A percentile compares a stretch with the other conserved stretches of the same genome.
Evolutionary conservation across 2,329 filamentous ascomycete species (phyloP).

Genomic region (Fusarium globosum): DNA sequence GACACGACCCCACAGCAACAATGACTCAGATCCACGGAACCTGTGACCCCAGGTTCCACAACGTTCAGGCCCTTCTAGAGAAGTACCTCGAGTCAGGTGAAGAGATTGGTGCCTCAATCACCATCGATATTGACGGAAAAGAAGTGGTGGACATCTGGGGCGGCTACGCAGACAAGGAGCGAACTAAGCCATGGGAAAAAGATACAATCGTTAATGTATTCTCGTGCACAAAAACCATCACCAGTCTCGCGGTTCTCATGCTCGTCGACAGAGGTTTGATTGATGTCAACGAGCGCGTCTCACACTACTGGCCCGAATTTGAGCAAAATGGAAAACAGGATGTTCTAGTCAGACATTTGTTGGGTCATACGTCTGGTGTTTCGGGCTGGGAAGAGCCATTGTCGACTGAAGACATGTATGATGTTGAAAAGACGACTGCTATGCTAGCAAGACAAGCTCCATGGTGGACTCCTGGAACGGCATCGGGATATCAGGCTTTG

Average conservation of each 20-base stretch:
- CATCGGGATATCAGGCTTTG: neutral
- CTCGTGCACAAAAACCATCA: constrained; percentile 27
- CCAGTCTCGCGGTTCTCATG: constrained; percentile 20
- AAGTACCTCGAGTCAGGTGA: neutral
- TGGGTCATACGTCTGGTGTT: constrained; percentile 20
- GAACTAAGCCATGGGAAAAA: neutral
- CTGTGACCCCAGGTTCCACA: neutral
- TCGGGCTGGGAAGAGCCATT: neutral
- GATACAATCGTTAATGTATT: constrained; percentile 21
- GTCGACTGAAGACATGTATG: neutral
- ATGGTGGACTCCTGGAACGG: neutral
- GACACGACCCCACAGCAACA: fast-evolving
- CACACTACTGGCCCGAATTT: constrained; percentile 33
- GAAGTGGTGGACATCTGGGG: constrained; percentile 1
- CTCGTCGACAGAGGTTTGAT: constrained; percentile 20
- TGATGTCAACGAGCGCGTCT: neutral
- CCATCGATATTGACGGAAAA: neutral
- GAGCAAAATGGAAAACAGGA: constrained; percentile 20
- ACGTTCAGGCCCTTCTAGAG: neutral
- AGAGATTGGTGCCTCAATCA: constrained; percentile 5
- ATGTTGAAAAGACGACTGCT: neutral
- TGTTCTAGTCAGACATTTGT: neutral
- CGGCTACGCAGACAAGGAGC: neutral
- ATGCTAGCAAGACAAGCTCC: neutral
- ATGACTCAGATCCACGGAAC: neutral